These are phyloP conservation scores for Cladosporium austrohemisphaericum DNA, from an alignment of 2,329 filamentous ascomycete species.

Conservation along the genomic window DNA sequence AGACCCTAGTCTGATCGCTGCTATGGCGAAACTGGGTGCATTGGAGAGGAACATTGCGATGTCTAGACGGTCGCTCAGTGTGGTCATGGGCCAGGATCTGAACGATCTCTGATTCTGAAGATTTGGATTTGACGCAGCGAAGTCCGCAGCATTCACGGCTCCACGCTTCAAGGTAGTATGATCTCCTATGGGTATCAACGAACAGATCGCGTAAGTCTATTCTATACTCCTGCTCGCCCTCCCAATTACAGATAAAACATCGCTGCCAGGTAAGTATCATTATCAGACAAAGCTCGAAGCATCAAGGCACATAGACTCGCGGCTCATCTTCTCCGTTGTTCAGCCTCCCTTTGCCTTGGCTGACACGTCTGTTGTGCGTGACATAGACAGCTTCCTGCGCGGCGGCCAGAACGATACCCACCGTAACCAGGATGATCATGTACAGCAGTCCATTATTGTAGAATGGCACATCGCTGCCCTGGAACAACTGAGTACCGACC, in stretches of 20 bases:
- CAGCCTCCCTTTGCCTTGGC: background rate
- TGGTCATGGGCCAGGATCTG: constrained; percentile 67
- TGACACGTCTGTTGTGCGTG: background rate
- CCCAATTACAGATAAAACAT: no score
- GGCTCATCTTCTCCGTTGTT: constrained; percentile 5
- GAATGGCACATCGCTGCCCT: constrained; percentile 41
- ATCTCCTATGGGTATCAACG: no score
- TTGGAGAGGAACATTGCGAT: constrained; percentile 69
- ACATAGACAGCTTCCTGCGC: background rate
- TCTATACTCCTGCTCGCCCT: no score
- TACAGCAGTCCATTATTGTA: constrained; percentile 18
- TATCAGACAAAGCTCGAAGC: no score
- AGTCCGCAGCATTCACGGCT: no score
- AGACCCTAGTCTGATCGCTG: constrained; percentile 78
- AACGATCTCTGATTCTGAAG: constrained; percentile 1
- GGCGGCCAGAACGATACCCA: background rate
- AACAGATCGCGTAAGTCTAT: no score
- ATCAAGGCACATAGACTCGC: constrained; percentile 1
- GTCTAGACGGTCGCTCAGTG: constrained; percentile 66
- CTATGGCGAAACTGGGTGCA: constrained; percentile 77
- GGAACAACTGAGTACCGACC: constrained; percentile 51
- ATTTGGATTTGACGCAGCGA: no score
- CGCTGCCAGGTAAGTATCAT: no score
- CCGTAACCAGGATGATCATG: constrained; percentile 1
- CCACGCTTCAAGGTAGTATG: no score